phyloP scores from a whole-genome alignment of 2,329 filamentous ascomycete species.

The Aspergillus sojae region DNA sequence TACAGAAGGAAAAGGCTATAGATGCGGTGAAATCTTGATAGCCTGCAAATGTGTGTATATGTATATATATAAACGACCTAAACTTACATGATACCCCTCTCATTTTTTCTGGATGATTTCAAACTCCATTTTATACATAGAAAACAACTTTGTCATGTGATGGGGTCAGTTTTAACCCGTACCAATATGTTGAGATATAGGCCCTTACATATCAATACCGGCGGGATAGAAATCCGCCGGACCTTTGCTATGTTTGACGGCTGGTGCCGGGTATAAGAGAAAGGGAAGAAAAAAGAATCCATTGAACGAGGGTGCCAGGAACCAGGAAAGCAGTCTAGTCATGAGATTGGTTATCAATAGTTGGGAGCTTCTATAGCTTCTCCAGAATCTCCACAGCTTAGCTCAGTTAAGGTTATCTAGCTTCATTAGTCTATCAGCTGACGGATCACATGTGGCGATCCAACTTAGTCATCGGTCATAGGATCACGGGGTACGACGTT shows the following conservation, averaged over 20 bases:
- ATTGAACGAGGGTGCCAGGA: not conserved
- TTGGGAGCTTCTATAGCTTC: not conserved
- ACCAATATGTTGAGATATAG: too few species aligned
- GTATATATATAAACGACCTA: not conserved
- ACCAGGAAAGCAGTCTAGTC: not conserved
- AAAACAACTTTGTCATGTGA: not conserved
- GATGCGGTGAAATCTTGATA: not conserved
- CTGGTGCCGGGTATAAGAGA: not conserved
- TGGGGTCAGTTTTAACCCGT: not conserved
- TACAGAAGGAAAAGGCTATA: slow-evolving; percentile 6
- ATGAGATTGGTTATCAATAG: not conserved
- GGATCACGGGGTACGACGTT: slow-evolving; percentile 8
- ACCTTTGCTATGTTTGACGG: too few species aligned
- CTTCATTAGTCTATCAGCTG: slow-evolving; percentile 8
- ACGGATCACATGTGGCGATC: slow-evolving; percentile 12
- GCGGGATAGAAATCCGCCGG: too few species aligned
- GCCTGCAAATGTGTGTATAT: not conserved
- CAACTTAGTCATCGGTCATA: slow-evolving; percentile 17
- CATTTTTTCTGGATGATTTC: not conserved
- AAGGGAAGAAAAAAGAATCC: not conserved
- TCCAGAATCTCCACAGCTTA: not conserved
- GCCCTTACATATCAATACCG: too few species aligned
- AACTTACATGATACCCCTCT: slow-evolving; percentile 4
- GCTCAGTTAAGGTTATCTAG: not conserved
- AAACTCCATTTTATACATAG: not conserved